Conservation (phyloP, 83 land plant genomes). For the Isoetes engelmannii region DNA sequence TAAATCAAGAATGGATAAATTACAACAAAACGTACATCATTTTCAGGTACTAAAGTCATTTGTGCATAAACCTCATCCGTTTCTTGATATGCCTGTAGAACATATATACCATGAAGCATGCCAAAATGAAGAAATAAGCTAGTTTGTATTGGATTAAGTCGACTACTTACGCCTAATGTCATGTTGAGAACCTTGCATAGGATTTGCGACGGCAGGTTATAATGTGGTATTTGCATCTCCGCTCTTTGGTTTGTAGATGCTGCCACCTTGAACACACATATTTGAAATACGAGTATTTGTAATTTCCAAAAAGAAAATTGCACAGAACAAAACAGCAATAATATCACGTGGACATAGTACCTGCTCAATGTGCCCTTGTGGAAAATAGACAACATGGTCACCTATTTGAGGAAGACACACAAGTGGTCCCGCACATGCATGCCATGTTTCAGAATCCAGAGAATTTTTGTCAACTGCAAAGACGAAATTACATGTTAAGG, state of each 20-base stretch:
- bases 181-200: too few relatives aligned
- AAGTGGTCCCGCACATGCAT: conserved; percentile 28
- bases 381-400: conserved; percentile 27
- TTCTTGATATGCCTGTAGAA: conserved; percentile 75
- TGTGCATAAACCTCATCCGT: conserved; percentile 98
- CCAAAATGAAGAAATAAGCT: too few relatives aligned
- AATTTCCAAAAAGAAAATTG: too few relatives aligned
- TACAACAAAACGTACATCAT: conserved; percentile 42
- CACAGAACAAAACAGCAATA: too few relatives aligned
- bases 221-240: too few relatives aligned
- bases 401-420: conserved; percentile 26
- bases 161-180: too few relatives aligned
- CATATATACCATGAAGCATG: neutral
- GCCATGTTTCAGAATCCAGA: conserved; percentile 27
- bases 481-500: neutral
- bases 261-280: too few relatives aligned
- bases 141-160: too few relatives aligned
- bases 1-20: too few relatives aligned
- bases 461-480: conserved; percentile 17
- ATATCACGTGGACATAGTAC: neutral
- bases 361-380: conserved; percentile 32
- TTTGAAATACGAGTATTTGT: too few relatives aligned
- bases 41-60: conserved; percentile 88
- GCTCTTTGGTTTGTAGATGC: too few relatives aligned
- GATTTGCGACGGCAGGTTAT: too few relatives aligned